Percentiles rank a stretch among this genome's conserved stretches.
phyloP scores from a whole-genome alignment of 192 early-diverging fungal genomes.

The Lobulomyces angularis region DNA sequence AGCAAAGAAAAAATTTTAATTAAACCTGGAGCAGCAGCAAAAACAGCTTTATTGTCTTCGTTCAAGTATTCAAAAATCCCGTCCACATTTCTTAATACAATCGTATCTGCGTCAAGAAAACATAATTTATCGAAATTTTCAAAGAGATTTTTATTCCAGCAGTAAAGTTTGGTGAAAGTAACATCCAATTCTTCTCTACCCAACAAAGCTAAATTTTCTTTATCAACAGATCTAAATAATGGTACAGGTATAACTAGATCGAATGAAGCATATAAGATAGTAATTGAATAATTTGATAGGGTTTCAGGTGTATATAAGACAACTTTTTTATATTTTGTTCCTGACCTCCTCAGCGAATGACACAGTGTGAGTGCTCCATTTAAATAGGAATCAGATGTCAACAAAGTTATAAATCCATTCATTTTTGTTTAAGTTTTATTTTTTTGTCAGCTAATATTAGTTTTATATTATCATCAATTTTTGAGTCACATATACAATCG shows the following conservation, averaged over 20 bases:
- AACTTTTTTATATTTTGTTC: constrained; percentile 50
- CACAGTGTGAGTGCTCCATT: constrained; percentile 70
- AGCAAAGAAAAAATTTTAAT: constrained; percentile 37
- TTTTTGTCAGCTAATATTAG: too few species aligned
- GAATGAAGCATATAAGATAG: constrained; percentile 43
- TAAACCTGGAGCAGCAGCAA: not conserved
- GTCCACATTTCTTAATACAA: constrained; percentile 71
- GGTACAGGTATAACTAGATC: constrained; percentile 63
- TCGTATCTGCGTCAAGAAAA: constrained; percentile 85
- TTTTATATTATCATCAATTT: too few species aligned
- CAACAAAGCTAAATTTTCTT: constrained; percentile 51
- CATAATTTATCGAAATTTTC: constrained; percentile 48
- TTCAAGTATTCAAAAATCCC: constrained; percentile 55
- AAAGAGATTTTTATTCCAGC: constrained; percentile 3
- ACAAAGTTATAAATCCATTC: constrained; percentile 68
- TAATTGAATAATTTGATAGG: constrained; percentile 35
- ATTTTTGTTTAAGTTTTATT: not conserved
- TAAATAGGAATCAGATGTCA: constrained; percentile 75
- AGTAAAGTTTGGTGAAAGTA: constrained; percentile 82
- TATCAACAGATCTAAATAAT: constrained; percentile 43
- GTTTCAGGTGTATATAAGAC: constrained; percentile 51
- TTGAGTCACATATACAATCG: too few species aligned
- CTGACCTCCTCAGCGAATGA: constrained; percentile 55
- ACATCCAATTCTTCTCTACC: constrained; percentile 83
- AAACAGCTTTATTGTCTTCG: constrained; percentile 17